These are phyloP conservation scores for Rhodotorula sp. DNA, from an alignment of 1,284 basidiomycete genomes.

Conservation along the genomic window DNA sequence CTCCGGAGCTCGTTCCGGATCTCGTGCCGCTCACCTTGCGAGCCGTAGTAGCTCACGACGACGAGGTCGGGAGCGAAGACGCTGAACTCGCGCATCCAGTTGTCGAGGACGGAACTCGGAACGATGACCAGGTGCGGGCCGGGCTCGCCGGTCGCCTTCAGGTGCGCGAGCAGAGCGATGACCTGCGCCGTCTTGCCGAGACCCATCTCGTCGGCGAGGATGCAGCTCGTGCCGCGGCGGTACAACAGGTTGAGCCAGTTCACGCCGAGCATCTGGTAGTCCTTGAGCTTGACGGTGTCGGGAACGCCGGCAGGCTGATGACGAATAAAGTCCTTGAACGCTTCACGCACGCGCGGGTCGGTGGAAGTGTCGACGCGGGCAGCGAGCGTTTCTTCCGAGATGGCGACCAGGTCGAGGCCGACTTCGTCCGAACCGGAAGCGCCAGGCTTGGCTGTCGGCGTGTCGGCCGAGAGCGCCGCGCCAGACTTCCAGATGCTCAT, in stretches of 20 bases:
- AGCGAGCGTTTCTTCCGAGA: constrained; percentile 51
- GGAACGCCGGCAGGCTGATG: constrained; percentile 72
- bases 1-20: constrained; percentile 65
- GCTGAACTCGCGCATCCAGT: constrained; percentile 96
- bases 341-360: constrained; percentile 44
- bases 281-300: constrained; percentile 76
- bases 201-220: constrained; percentile 99
- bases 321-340: constrained; percentile 59
- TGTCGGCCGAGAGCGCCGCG: constrained; percentile 42
- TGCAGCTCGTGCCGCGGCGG: constrained; percentile 78
- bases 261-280: constrained; percentile 95
- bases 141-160: constrained; percentile 71
- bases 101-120: constrained; percentile 94
- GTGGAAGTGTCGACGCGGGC: constrained; percentile 30
- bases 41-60: constrained; percentile 91
- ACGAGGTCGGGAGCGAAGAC: constrained; percentile 80
- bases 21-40: constrained; percentile 78
- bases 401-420: constrained; percentile 49
- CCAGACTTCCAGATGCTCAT: constrained; percentile 74
- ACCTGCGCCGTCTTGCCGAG: constrained; percentile 99
- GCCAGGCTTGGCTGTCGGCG: constrained; percentile 18
- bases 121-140: constrained; percentile 95
- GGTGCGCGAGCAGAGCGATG: constrained; percentile 88
- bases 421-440: constrained; percentile 36
- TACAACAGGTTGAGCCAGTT: constrained; percentile 95